Evolutionary conservation across 768 basidiomycete genomes (phyloP), one percentile per base, ranked within the genome.

Genomic region (Kwoniella sp.): DNA sequence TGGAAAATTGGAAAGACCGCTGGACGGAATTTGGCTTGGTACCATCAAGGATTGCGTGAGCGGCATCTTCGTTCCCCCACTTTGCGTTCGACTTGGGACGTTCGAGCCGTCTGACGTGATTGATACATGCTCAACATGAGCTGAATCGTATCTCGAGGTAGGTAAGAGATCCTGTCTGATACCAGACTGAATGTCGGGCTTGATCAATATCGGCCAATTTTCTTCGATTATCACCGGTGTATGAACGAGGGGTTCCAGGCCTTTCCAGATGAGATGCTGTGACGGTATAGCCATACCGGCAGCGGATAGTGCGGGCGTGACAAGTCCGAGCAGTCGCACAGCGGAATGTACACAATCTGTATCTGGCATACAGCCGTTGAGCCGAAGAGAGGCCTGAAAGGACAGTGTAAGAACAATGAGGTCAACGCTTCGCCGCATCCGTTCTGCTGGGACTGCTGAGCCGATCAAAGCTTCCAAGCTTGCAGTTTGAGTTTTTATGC

Each of bases 391-490:
- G 2, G 85, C 84, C 75, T 92, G 88, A 70, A 90, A 94, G 36
- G 82, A 82, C 1, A 96, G 79, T 2, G 87, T 85, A 1, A 82
- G 81, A 8, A 91, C 82, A 5, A 87, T 85, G 29, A 88, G 78
- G 74, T 97, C 92, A 57, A 96, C 71, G 3, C 85, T 82, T 29
- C 84, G 83, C 22, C 91, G 86, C 3, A 88, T 83, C 50, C 82
- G 83, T 74, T 90, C 90, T 0, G 85, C 86, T 7, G 85, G 62
- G 27, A 68, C 68, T 7, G 60, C 72, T 15, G 81, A 80, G 22
- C 78, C 79, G 25, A 75, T 40, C 8, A 27, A 26, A 5, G 63
- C 50, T 46, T 86, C 85, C 86, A 86, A 86, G 46, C 85, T 84
- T 1, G 65, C 64, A 24, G 70, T 54, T 17, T 88, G 72, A 2